phyloP scores from a whole-genome alignment of 768 basidiomycete species.

The Podaxis sp. region DNA sequence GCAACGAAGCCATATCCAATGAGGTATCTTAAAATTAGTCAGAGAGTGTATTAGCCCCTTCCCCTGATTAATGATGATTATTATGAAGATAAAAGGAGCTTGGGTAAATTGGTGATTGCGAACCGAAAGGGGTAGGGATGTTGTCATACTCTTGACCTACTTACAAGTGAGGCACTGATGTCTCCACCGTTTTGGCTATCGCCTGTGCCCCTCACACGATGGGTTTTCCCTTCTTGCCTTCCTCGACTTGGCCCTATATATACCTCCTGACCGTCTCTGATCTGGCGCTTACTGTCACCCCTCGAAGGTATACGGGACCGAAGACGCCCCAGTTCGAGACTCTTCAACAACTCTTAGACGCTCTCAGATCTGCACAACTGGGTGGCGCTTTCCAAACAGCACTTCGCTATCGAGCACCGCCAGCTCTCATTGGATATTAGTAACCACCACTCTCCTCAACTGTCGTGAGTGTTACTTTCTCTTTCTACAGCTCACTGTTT shows the following conservation, averaged over 20 bases:
- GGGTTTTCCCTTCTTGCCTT: background rate
- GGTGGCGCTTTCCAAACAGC: background rate
- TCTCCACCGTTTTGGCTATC: slow-evolving; percentile 1
- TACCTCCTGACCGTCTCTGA: background rate
- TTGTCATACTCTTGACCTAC: background rate
- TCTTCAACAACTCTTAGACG: background rate
- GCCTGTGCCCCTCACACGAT: background rate
- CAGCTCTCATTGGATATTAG: background rate
- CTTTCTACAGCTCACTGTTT: background rate
- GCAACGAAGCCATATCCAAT: background rate
- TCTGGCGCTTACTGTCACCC: background rate
- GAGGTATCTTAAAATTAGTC: background rate
- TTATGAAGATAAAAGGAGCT: background rate
- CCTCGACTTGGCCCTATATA: background rate
- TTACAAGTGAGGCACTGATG: background rate
- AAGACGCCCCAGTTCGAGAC: background rate
- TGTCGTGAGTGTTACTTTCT: background rate
- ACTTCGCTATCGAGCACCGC: background rate
- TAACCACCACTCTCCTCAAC: background rate
- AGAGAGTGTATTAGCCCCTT: background rate
- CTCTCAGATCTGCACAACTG: background rate
- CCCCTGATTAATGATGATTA: background rate
- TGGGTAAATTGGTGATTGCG: background rate
- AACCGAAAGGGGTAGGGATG: background rate
- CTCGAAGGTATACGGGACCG: too few species aligned